Conservation (phyloP, 2,329 filamentous ascomycete genomes). For the Colletotrichum navitas region DNA sequence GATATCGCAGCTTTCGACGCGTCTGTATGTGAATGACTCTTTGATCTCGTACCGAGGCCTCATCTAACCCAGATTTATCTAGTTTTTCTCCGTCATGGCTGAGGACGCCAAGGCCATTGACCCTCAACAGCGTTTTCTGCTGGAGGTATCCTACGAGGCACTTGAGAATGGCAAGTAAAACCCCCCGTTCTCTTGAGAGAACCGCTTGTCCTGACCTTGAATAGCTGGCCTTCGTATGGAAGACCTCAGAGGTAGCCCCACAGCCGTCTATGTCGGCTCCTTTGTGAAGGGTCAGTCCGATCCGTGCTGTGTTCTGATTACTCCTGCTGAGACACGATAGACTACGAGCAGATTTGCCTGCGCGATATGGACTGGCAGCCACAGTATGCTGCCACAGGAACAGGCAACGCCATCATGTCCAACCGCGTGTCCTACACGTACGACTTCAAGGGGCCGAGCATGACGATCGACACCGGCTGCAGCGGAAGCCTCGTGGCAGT, state of each 20-base stretch:
- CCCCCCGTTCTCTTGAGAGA: neutral
- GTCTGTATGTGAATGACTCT: slow-evolving; percentile 52
- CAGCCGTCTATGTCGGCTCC: slow-evolving; percentile 64
- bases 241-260: slow-evolving; percentile 58
- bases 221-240: slow-evolving; percentile 60
- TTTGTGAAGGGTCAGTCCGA: slow-evolving; percentile 60
- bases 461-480: slow-evolving; percentile 72
- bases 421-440: slow-evolving; percentile 69
- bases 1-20: slow-evolving; percentile 63
- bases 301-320: slow-evolving; percentile 7
- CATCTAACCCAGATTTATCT: neutral
- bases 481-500: slow-evolving; percentile 67
- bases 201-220: neutral
- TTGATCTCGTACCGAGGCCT: neutral
- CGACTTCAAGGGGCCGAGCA: slow-evolving; percentile 66
- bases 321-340: slow-evolving; percentile 47
- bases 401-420: slow-evolving; percentile 65
- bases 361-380: slow-evolving; percentile 64
- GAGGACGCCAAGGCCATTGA: slow-evolving; percentile 66
- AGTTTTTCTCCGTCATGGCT: slow-evolving; percentile 65
- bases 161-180: slow-evolving; percentile 60
- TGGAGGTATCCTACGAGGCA: slow-evolving; percentile 65
- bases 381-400: slow-evolving; percentile 66
- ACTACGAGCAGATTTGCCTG: slow-evolving; percentile 64
- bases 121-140: slow-evolving; percentile 64